Conservation (phyloP, 352 stramenopile species). For the Pythium oligandrum region DNA sequence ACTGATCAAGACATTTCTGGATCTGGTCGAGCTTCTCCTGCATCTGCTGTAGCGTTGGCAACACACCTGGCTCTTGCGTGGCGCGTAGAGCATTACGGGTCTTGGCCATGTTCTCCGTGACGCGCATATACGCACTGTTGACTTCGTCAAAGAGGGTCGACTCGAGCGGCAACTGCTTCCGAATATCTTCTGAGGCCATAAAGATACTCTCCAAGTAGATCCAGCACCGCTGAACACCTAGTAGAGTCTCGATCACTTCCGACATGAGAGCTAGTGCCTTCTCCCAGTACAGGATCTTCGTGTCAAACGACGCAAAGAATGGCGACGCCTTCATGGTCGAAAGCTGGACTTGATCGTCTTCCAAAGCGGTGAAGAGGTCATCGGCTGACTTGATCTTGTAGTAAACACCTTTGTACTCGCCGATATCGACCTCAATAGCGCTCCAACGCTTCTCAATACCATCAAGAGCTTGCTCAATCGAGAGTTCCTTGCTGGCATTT, state of each 20-base stretch:
- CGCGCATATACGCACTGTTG: constrained; percentile 66
- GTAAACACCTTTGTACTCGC: constrained; percentile 90
- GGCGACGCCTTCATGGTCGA: constrained; percentile 93
- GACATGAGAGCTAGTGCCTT: constrained; percentile 78
- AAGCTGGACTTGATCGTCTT: constrained; percentile 90
- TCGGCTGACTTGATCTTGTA: constrained; percentile 91
- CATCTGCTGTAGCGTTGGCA: constrained; percentile 72
- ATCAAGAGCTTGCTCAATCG: constrained; percentile 88
- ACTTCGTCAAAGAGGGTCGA: constrained; percentile 85
- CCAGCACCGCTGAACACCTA: constrained; percentile 91
- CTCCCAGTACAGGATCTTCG: constrained; percentile 88
- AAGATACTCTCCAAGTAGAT: constrained; percentile 96
- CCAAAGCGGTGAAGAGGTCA: constrained; percentile 88
- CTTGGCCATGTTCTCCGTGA: constrained; percentile 74
- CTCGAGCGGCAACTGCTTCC: constrained; percentile 89
- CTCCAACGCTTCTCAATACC: constrained; percentile 87
- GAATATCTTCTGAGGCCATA: constrained; percentile 93
- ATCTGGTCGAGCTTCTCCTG: constrained; percentile 86
- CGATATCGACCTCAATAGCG: constrained; percentile 87
- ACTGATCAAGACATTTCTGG: constrained; percentile 85
- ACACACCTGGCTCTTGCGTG: constrained; percentile 51
- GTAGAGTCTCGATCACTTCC: constrained; percentile 87
- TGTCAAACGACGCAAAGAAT: constrained; percentile 90
- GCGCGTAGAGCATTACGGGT: constrained; percentile 72
- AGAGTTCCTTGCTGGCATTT: constrained; percentile 91